These are phyloP conservation scores for Fusarium sp. DNA, from an alignment of 2,329 filamentous ascomycete genomes.

Conservation along the genomic window DNA sequence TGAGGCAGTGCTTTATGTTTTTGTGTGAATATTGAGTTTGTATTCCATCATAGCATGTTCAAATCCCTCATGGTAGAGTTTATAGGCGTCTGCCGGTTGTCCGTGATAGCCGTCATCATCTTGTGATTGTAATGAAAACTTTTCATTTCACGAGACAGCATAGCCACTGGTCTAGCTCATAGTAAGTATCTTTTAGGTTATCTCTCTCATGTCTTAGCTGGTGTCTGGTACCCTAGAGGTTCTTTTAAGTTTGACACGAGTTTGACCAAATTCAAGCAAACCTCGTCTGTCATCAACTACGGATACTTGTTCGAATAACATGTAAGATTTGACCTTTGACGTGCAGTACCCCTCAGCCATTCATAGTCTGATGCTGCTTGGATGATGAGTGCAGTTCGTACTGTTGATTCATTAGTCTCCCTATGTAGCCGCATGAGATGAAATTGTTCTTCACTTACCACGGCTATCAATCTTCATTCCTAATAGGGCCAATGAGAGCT, in stretches of 20 bases:
- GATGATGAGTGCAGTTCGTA: not conserved
- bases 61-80: not conserved
- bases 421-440: not conserved
- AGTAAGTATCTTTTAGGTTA: not conserved
- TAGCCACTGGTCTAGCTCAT: not conserved
- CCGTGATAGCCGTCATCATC: not conserved
- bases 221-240: not conserved
- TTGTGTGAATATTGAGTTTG: not conserved
- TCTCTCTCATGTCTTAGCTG: not conserved
- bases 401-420: not conserved
- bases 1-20: not conserved
- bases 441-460: not conserved
- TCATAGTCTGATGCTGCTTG: not conserved
- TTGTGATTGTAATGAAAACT: not conserved
- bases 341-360: fast-evolving
- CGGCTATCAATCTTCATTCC: not conserved
- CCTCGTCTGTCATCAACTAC: not conserved
- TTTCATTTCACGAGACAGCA: not conserved
- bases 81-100: not conserved
- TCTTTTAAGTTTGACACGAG: not conserved
- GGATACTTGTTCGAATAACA: not conserved
- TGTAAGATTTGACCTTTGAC: not conserved
- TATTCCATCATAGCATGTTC: not conserved
- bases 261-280: not conserved
- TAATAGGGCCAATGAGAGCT: not conserved